These are phyloP conservation scores for Kregervanrija delftensis DNA, from an alignment of 805 yeast genomes.

Conservation along the genomic window DNA sequence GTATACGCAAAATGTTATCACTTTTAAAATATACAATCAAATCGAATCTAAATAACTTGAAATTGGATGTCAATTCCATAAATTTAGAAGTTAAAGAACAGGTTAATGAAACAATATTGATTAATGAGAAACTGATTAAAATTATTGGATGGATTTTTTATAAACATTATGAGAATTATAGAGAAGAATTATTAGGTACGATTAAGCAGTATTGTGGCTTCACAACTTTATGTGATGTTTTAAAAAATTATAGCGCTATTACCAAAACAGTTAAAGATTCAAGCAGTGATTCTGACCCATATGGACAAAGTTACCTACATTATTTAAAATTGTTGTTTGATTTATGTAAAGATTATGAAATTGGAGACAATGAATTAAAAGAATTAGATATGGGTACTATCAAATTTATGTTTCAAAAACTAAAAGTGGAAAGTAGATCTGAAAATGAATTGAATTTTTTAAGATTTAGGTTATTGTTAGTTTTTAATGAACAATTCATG, in stretches of 20 bases:
- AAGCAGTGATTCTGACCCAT: constrained; percentile 16
- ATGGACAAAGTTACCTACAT: constrained; percentile 16
- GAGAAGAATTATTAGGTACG: constrained; percentile 31
- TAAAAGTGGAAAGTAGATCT: constrained; percentile 35
- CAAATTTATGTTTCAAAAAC: constrained; percentile 38
- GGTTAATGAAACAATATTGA: constrained; percentile 15
- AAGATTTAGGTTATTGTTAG: constrained; percentile 62
- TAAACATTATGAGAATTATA: constrained; percentile 17
- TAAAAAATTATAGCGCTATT: constrained; percentile 21
- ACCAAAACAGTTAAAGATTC: constrained; percentile 34
- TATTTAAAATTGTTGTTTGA: constrained; percentile 49
- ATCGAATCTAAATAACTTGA: constrained; percentile 18
- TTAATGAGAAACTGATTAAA: constrained; percentile 25
- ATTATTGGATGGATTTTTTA: constrained; percentile 28
- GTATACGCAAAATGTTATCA: constrained; percentile 43
- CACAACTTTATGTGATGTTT: constrained; percentile 28
- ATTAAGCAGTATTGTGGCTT: constrained; percentile 50
- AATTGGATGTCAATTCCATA: constrained; percentile 12
- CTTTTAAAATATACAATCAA: constrained; percentile 29
- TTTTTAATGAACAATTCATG: constrained; percentile 85
- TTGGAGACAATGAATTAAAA: constrained; percentile 35
- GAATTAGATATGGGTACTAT: constrained; percentile 39
- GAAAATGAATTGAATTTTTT: constrained; percentile 58
- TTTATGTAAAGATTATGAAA: constrained; percentile 43
- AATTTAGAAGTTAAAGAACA: constrained; percentile 13